Base-by-base conservation (phyloP, 148 eudicot genomes). In the Vaccinium myrtillus region DNA sequence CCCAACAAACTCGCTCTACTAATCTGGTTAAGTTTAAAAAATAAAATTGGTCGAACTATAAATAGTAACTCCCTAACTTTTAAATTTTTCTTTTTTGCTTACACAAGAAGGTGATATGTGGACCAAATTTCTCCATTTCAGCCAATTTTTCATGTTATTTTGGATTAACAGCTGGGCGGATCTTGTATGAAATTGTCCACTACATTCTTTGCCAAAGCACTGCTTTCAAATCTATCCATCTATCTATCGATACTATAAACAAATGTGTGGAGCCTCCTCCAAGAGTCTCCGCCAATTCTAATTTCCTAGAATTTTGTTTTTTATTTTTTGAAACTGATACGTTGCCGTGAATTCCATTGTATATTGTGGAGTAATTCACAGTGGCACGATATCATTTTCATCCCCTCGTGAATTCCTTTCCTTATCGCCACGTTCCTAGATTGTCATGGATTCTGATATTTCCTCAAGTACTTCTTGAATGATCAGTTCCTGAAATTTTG, bases 101-200 rank as follows among this genome's bases (percentile, higher is more conserved):
- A 84, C 91, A 91, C 84, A 92, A 91, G 84, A 93, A 93, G 96
- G 96, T 93, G 51, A 79, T 85, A 80, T 53, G 13, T 43, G 5
- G 75, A 59, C 46, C 14, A 13, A 39, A 55, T 85, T 7, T 78
- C 14, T 46, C 74, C 48, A 18, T 50, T 56, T 43, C 59, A 51
- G 25, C 53, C 61, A 46, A 80, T 58, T 70, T 53, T 75, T 81
- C 21, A 51, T 14, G 27, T 78, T 16, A 32, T 4, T 30, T 6
- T 54, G 46, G 46, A 14, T 55, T 78, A 55, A 32, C 46, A 43
- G 46, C 81, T 7, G 19, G 0, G 21, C 5, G 36, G 36, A 4
- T 82, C 25, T 49, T 70, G 2, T 51, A 49, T 15, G 25, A 48
- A 67, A 19, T 69, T 16, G 53, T 50, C 43, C 4, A 16, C 13